Evolutionary conservation across 2,329 filamentous ascomycete species (phyloP).

Genomic region (Chaetomium sp.): DNA sequence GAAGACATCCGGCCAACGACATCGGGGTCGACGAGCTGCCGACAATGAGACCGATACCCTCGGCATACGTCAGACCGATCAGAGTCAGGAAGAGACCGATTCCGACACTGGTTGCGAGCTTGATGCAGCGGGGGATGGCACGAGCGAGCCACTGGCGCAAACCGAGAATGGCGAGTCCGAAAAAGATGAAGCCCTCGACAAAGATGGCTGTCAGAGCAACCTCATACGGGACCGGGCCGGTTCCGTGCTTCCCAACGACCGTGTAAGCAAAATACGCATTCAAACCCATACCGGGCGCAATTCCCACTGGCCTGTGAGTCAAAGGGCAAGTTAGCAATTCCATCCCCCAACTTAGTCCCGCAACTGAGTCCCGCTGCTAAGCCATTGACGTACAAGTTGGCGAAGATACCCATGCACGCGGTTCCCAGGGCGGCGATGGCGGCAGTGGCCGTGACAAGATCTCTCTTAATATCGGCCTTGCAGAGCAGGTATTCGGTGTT

Average conservation of each 20-base stretch:
- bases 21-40: conserved; percentile 63
- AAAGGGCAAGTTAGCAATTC: neutral
- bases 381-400: conserved; percentile 56
- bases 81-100: conserved; percentile 77
- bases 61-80: conserved; percentile 70
- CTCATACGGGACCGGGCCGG: conserved; percentile 64
- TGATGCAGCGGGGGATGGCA: conserved; percentile 76
- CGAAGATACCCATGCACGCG: conserved; percentile 78
- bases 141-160: conserved; percentile 84
- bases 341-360: neutral
- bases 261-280: conserved; percentile 85
- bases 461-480: conserved; percentile 59
- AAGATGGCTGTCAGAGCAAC: conserved; percentile 82
- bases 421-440: conserved; percentile 72
- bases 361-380: neutral
- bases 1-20: conserved; percentile 65
- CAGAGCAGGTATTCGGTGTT: conserved; percentile 60
- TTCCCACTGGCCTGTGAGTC: conserved; percentile 49
- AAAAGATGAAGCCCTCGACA: conserved; percentile 80
- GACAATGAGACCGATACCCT: conserved; percentile 73
- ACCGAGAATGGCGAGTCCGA: conserved; percentile 70
- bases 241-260: conserved; percentile 71
- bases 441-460: conserved; percentile 78
- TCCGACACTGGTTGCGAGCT: conserved; percentile 77
- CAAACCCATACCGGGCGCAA: conserved; percentile 71